A percentile compares a stretch with the other conserved stretches of the same genome.
These are phyloP conservation scores for Lasiodiplodia theobromae DNA, from an alignment of 2,329 filamentous ascomycete species.

Conservation along the genomic window DNA sequence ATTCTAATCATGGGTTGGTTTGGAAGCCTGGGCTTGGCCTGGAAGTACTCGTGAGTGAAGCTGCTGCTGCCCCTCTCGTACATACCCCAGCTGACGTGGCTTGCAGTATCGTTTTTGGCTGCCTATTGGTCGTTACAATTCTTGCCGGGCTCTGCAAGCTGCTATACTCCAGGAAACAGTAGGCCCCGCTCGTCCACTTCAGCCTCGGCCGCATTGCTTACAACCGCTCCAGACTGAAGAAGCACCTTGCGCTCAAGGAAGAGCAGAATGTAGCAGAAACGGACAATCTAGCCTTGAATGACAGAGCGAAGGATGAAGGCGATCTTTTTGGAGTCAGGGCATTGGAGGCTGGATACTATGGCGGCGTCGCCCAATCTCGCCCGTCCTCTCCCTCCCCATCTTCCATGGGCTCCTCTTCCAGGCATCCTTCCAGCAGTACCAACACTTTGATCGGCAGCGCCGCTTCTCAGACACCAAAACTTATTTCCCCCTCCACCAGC, in stretches of 20 bases:
- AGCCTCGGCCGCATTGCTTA: neutral
- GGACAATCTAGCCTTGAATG: slow-evolving; percentile 45
- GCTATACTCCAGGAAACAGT: slow-evolving; percentile 46
- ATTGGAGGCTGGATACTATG: slow-evolving; percentile 51
- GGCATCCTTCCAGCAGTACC: slow-evolving; percentile 41
- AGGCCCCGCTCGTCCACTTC: slow-evolving; percentile 17
- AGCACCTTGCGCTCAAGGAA: slow-evolving; percentile 37
- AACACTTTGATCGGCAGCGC: slow-evolving; percentile 44
- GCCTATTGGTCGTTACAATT: slow-evolving; percentile 42
- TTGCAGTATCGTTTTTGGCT: slow-evolving; percentile 45
- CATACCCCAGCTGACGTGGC: slow-evolving; percentile 27
- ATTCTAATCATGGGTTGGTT: slow-evolving; percentile 35
- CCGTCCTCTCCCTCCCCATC: slow-evolving; percentile 47
- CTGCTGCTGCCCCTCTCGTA: no score
- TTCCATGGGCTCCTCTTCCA: slow-evolving; percentile 29
- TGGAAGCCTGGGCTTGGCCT: slow-evolving; percentile 44
- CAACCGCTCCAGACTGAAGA: slow-evolving; percentile 38
- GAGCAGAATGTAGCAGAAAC: slow-evolving; percentile 40
- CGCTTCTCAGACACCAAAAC: slow-evolving; percentile 42
- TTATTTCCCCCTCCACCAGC: slow-evolving; percentile 43
- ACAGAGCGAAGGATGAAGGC: slow-evolving; percentile 47
- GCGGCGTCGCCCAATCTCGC: slow-evolving; percentile 49
- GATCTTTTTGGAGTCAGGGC: slow-evolving; percentile 51
- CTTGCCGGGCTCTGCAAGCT: slow-evolving; percentile 45
- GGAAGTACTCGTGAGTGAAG: slow-evolving; percentile 46